phyloP scores from a whole-genome alignment of 257 asterid species.

The Solanum habrochaites region DNA sequence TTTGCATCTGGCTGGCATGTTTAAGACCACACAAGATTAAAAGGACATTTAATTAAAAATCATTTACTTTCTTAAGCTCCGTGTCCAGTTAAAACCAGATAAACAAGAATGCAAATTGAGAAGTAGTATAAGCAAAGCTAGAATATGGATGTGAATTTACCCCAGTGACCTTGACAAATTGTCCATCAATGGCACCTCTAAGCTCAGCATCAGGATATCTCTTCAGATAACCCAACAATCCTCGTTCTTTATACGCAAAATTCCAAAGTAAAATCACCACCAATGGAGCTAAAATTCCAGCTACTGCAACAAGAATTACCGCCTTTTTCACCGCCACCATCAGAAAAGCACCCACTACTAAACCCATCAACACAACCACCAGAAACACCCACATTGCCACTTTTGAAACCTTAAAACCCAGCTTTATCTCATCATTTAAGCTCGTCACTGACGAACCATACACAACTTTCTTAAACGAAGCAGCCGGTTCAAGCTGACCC shows the following conservation, averaged over 20 bases:
- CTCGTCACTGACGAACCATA: constrained; percentile 68
- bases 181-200: constrained; percentile 84
- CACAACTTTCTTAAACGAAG: constrained; percentile 33
- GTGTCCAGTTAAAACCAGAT: background rate
- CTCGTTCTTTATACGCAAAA: constrained; percentile 31
- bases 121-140: background rate
- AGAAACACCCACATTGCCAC: constrained; percentile 77
- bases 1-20: background rate
- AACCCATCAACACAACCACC: constrained; percentile 69
- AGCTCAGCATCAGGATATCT: constrained; percentile 74
- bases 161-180: constrained; percentile 97
- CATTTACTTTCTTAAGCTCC: background rate
- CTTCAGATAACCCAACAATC: constrained; percentile 36
- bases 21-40: background rate
- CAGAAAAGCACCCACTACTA: constrained; percentile 74
- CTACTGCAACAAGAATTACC: constrained; percentile 53
- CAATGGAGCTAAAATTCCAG: constrained; percentile 32
- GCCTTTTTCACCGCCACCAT: constrained; percentile 74
- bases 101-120: background rate
- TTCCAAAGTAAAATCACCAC: constrained; percentile 49
- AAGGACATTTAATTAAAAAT: background rate
- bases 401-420: constrained; percentile 75
- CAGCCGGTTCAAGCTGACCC: constrained; percentile 37
- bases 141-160: constrained; percentile 28
- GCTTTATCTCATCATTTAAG: constrained; percentile 29